Base-by-base conservation (phyloP, 108 stramenopile genomes). In the Skeletonema menzelii region DNA sequence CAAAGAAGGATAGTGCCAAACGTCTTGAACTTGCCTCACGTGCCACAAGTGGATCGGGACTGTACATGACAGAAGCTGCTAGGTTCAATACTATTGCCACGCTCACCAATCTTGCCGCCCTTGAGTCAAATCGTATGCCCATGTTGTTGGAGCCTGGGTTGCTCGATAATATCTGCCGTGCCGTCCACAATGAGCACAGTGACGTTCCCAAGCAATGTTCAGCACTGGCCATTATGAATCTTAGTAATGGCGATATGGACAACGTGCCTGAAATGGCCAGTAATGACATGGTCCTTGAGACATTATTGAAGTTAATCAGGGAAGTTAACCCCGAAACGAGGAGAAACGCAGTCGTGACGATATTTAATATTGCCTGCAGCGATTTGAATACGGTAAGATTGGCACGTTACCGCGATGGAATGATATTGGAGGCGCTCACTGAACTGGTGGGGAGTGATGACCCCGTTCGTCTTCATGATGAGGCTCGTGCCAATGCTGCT, bases 61-160 rank as follows among this genome's bases (percentile, higher is more conserved):
- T 84, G 8, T 69, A 80, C 76, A 85, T 85, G 84, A 85, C 84
- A 2, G 84, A 85, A 63, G 84, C 84, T 22, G 75, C 84, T 0
- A 40, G 84, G 46, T 85, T 82, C 57, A 82, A 83, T 40, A 76
- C 85, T 19, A 75, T 85, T 69, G 85, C 85, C 6, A 80, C 79
- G 3, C 44, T 85, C 56, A 83, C 85, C 35, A 85, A 85, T 56
- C 79, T 85, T 31, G 82, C 82, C 1, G 82, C 82, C 8, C 74
- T 75, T 28, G 85, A 85, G 55, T 68, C 67, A 7, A 85, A 85
- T 82, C 74, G 82, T 13, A 76, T 83, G 65, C 35, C 58, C 28
- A 85, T 85, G 85, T 65, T 83, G 8, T 47, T 44, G 19, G 69
- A 73, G 44, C 75, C 75, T 26, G 72, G 67, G 4, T 59, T 85